Evolutionary conservation across 2,329 filamentous ascomycete species (phyloP).

Genomic region (Epichloe festucae): DNA sequence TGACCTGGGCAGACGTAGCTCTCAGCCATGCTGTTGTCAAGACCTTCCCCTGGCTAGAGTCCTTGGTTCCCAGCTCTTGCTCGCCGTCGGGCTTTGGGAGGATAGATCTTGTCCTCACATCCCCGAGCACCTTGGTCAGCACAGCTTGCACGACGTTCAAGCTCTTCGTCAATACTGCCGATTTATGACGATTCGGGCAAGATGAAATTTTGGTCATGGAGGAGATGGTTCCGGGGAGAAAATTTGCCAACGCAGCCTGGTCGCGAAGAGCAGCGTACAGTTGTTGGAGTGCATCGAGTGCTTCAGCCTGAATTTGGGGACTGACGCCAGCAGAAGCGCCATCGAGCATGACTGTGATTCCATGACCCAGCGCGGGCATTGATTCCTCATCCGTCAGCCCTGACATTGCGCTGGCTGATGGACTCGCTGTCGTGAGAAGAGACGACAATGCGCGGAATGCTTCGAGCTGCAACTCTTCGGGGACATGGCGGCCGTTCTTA

Average conservation of each 20-base stretch:
- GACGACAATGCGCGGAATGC: conserved; percentile 57
- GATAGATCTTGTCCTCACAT: conserved; percentile 39
- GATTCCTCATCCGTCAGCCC: conserved; percentile 43
- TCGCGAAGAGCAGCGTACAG: conserved; percentile 55
- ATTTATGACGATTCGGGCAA: conserved; percentile 45
- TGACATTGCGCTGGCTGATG: conserved; percentile 34
- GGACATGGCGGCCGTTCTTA: conserved; percentile 27
- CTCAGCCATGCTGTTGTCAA: conserved; percentile 55
- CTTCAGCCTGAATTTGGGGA: conserved; percentile 56
- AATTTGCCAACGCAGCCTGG: conserved; percentile 63
- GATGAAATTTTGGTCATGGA: conserved; percentile 64
- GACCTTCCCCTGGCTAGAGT: conserved; percentile 20
- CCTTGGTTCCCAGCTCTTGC: conserved; percentile 11
- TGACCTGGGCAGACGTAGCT: conserved; percentile 69
- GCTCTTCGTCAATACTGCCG: conserved; percentile 47
- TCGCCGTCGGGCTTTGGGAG: conserved; percentile 20
- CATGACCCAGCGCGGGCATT: conserved; percentile 69
- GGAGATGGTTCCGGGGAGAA: conserved; percentile 75
- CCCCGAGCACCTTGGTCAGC: conserved; percentile 42
- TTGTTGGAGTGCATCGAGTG: conserved; percentile 49
- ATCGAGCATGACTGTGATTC: conserved; percentile 68
- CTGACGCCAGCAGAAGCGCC: conserved; percentile 52
- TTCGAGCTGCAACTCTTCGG: conserved; percentile 64
- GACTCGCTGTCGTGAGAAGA: conserved; percentile 47
- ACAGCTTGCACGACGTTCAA: conserved; percentile 45